These are phyloP conservation scores for Penicillium malachiteum DNA, from an alignment of 495 filamentous ascomycete species.

Conservation along the genomic window DNA sequence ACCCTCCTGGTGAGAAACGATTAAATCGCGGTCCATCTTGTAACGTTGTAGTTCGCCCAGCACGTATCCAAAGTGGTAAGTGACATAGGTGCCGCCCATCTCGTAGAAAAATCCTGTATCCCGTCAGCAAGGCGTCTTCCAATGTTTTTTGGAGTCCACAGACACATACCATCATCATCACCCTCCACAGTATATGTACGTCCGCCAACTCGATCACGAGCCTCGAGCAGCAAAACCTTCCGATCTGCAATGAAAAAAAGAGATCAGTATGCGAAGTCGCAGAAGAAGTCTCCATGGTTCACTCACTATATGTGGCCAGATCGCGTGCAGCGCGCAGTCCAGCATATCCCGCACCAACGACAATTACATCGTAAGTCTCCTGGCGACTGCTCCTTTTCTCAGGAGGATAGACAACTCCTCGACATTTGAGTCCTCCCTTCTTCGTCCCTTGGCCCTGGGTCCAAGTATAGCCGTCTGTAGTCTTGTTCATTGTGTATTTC, in stretches of 20 bases:
- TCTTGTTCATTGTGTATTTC: no score
- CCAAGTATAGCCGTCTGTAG: no score
- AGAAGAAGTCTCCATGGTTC: not conserved
- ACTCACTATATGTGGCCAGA: constrained; percentile 12
- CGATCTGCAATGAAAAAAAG: constrained; percentile 2
- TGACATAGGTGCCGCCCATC: constrained; percentile 36
- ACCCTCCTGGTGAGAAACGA: constrained; percentile 1
- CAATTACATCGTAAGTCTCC: constrained; percentile 13
- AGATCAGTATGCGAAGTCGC: no score
- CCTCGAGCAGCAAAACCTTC: constrained; percentile 31
- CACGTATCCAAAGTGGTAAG: constrained; percentile 7
- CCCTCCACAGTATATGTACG: constrained; percentile 27
- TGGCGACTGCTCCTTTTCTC: no score
- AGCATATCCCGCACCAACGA: constrained; percentile 25
- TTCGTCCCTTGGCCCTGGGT: no score
- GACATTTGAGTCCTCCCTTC: no score
- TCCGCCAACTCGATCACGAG: constrained; percentile 34
- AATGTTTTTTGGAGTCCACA: no score
- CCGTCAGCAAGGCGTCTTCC: no score
- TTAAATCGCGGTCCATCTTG: constrained; percentile 17
- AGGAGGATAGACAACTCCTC: no score
- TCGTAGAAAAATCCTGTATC: constrained; percentile 8
- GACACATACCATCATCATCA: constrained; percentile 6
- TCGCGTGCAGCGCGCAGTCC: constrained; percentile 24
- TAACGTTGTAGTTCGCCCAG: constrained; percentile 25